Evolutionary conservation across 2,329 filamentous ascomycete species (phyloP), one percentile per base, ranked within the genome.

Genomic region (Tolypocladium sp.): DNA sequence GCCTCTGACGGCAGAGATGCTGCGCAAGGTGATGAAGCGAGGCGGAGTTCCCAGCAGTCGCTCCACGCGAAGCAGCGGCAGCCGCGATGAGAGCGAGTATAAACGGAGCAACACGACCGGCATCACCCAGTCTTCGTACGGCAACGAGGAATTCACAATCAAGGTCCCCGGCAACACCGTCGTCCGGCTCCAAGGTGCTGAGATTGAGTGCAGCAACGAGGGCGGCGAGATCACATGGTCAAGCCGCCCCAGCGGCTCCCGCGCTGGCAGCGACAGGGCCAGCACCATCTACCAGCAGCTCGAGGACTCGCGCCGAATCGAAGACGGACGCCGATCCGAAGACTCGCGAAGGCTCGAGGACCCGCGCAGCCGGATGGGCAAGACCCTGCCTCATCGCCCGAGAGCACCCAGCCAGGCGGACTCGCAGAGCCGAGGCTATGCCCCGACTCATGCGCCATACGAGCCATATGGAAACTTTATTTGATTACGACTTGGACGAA

Each of bases 1-100:
- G 58, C 77, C 78, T 2, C 69, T 87, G 59, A 87, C 85, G 4
- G 79, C 79, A 2, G 84, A 85, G 59, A 73, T 76, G 15, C 74
- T 88, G 33, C 79, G 76, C 63, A 82, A 77, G 67, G 80, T 76
- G 35, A 77, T 71, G 62, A 78, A 76, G 66, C 70, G 67, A 58
- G 77, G 73, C 62, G 77, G 74, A 60, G 77, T 74, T 8, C 71
- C 74, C 27, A 83, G 79, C 73, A 84, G 80, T 67, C 78, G 78
- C 30, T 85, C 80, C 44, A 86, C 78, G 57, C 79, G 79, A 63
- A 86, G 80, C 75, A 85, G 78, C 62, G 79, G 71, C 27, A 87
- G 84, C 67, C 83, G 77, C 51, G 85, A 87, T 64, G 84, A 87
- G 59, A 87, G 84, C 70, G 84, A 86, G 59, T 85, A 81, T 69